Percentiles rank a stretch among this genome's conserved stretches.
phyloP scores from a whole-genome alignment of 768 basidiomycete genomes.

The Lyophyllum atratum region DNA sequence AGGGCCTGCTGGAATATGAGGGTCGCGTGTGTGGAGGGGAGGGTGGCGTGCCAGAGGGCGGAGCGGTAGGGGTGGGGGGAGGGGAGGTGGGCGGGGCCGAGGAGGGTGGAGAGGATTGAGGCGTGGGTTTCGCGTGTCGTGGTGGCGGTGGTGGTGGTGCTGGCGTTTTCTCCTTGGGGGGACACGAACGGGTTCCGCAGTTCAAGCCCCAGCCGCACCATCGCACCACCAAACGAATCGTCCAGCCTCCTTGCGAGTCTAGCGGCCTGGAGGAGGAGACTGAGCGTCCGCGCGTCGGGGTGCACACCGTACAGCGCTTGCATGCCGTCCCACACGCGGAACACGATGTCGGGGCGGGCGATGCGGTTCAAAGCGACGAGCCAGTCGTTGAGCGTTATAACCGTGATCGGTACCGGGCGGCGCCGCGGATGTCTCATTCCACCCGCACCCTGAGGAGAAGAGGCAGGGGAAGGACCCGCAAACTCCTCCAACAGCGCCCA shows the following conservation, averaged over 20 bases:
- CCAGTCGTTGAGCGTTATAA: conserved; percentile 39
- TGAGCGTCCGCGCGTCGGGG: conserved; percentile 58
- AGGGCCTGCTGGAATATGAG: conserved; percentile 55
- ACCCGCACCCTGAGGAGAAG: conserved; percentile 5
- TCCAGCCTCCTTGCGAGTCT: conserved; percentile 53
- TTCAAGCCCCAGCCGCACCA: conserved; percentile 39
- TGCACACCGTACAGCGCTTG: conserved; percentile 54
- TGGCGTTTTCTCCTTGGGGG: too few relatives aligned
- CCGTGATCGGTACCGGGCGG: conserved; percentile 13
- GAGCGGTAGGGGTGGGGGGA: conserved; percentile 17
- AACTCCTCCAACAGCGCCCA: conserved; percentile 51
- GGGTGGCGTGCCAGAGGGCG: conserved; percentile 20
- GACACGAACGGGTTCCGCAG: too few relatives aligned
- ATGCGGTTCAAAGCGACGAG: conserved; percentile 49
- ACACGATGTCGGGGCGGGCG: conserved; percentile 62
- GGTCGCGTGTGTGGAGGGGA: conserved; percentile 18
- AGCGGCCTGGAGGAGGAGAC: conserved; percentile 62
- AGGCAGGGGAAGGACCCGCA: conserved; percentile 5
- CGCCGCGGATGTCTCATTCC: neutral
- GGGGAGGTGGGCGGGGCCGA: conserved; percentile 13
- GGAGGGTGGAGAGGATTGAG: conserved; percentile 18
- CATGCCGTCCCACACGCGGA: conserved; percentile 72
- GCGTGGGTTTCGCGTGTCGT: neutral
- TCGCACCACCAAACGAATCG: conserved; percentile 46
- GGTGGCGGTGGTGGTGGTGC: too few relatives aligned